Percentiles rank a stretch among this genome's conserved stretches.
Evolutionary conservation across 164 flowering plant genomes (phyloP).

Genomic region (Taxillus chinensis): DNA sequence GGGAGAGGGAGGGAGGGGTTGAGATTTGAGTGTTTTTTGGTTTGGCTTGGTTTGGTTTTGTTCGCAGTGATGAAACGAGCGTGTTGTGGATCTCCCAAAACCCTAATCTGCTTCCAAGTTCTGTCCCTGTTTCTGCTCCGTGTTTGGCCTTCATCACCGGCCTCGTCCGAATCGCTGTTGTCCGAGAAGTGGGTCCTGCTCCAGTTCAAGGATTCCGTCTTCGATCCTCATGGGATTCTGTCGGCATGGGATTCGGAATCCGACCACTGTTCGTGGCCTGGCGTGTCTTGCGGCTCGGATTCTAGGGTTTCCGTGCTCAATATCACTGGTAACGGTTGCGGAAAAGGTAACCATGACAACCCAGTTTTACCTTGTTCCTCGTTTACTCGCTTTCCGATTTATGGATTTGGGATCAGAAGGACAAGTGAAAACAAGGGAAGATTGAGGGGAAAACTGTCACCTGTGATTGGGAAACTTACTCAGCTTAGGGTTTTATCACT

Average conservation of each 20-base stretch:
- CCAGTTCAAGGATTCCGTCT: constrained; percentile 40
- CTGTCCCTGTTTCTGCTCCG: constrained; percentile 1
- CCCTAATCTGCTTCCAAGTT: background rate
- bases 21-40: background rate
- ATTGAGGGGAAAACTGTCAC: constrained; percentile 41
- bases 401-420: constrained; percentile 29
- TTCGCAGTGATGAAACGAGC: too few species aligned
- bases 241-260: background rate
- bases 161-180: constrained; percentile 7
- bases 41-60: too few species aligned
- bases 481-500: constrained; percentile 60
- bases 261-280: constrained; percentile 55
- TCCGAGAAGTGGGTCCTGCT: constrained; percentile 33
- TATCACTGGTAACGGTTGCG: constrained; percentile 23
- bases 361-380: constrained; percentile 16
- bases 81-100: too few species aligned
- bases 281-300: constrained; percentile 49
- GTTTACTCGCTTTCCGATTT: constrained; percentile 18
- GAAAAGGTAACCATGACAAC: constrained; percentile 19
- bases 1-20: constrained; percentile 1
- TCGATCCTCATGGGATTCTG: constrained; percentile 41
- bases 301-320: constrained; percentile 34
- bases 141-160: constrained; percentile 3
- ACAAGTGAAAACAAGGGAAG: constrained; percentile 13
- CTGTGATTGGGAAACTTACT: constrained; percentile 29